Conservation (phyloP, 169 alveolate genomes). For the Babesia sp. region DNA sequence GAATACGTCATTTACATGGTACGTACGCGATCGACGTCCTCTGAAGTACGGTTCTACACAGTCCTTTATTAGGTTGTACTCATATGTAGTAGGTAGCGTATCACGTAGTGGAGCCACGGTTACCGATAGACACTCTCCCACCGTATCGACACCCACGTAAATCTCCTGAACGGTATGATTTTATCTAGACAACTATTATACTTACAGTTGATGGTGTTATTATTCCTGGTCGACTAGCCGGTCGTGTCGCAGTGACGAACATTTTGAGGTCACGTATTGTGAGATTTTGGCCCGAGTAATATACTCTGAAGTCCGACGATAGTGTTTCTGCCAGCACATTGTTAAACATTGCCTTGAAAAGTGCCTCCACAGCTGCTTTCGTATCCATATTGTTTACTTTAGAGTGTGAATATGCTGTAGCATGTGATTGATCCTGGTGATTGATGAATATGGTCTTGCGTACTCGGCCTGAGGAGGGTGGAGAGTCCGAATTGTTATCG, state of each 20-base stretch:
- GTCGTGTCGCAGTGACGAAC: constrained; percentile 14
- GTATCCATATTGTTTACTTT: background rate
- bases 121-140: constrained; percentile 67
- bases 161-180: constrained; percentile 45
- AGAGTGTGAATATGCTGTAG: too few relatives aligned
- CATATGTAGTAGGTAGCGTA: constrained; percentile 73
- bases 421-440: background rate
- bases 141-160: constrained; percentile 72
- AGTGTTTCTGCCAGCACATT: background rate
- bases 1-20: constrained; percentile 66
- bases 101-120: constrained; percentile 73
- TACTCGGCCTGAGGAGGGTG: background rate
- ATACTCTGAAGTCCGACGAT: constrained; percentile 27
- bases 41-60: constrained; percentile 69
- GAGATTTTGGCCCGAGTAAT: constrained; percentile 35
- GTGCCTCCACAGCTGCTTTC: background rate
- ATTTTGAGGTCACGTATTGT: constrained; percentile 44
- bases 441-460: constrained; percentile 24
- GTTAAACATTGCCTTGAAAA: background rate
- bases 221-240: constrained; percentile 49
- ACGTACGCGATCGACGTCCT: constrained; percentile 56
- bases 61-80: constrained; percentile 69
- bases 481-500: background rate
- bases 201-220: constrained; percentile 44
- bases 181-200: background rate